Percentiles rank a stretch among this genome's conserved stretches.
These are phyloP conservation scores for Moesziomyces sp. DNA, from an alignment of 1,284 basidiomycete species.

Conservation along the genomic window DNA sequence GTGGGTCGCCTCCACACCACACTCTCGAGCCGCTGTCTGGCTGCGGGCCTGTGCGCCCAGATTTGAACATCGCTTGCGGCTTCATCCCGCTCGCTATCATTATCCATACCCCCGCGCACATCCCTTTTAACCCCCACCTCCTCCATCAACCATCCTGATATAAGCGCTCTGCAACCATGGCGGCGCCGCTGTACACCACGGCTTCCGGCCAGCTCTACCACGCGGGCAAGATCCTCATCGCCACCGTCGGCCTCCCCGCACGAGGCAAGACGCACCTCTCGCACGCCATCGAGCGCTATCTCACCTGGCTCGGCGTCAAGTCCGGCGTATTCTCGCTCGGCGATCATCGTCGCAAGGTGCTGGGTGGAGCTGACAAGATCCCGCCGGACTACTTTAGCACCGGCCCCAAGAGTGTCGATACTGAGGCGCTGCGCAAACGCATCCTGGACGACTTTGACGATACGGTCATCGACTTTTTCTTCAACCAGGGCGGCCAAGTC, in stretches of 20 bases:
- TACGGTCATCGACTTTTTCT: constrained; percentile 89
- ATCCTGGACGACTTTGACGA: constrained; percentile 86
- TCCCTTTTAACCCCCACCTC: too few relatives aligned
- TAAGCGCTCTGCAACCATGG: constrained; percentile 59
- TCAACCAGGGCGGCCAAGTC: constrained; percentile 82
- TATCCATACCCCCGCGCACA: too few relatives aligned
- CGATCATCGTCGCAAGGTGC: constrained; percentile 88
- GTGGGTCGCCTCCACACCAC: too few relatives aligned
- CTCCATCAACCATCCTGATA: too few relatives aligned
- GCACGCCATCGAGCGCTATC: constrained; percentile 91
- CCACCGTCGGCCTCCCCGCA: constrained; percentile 85
- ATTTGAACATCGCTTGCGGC: too few relatives aligned
- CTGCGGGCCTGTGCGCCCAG: too few relatives aligned
- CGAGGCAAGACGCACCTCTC: constrained; percentile 97
- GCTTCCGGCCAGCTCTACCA: constrained; percentile 81
- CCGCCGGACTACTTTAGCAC: constrained; percentile 91
- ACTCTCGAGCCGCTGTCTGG: too few relatives aligned
- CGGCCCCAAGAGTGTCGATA: constrained; percentile 71
- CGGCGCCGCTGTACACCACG: constrained; percentile 61
- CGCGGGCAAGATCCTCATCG: constrained; percentile 91
- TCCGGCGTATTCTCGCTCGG: constrained; percentile 93
- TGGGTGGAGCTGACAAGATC: constrained; percentile 87
- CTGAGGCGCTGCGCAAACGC: constrained; percentile 78
- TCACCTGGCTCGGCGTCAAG: constrained; percentile 97
- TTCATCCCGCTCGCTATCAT: too few relatives aligned